Base-by-base conservation (phyloP, 2,329 filamentous ascomycete genomes). In the Pseudogymnoascus sp. region DNA sequence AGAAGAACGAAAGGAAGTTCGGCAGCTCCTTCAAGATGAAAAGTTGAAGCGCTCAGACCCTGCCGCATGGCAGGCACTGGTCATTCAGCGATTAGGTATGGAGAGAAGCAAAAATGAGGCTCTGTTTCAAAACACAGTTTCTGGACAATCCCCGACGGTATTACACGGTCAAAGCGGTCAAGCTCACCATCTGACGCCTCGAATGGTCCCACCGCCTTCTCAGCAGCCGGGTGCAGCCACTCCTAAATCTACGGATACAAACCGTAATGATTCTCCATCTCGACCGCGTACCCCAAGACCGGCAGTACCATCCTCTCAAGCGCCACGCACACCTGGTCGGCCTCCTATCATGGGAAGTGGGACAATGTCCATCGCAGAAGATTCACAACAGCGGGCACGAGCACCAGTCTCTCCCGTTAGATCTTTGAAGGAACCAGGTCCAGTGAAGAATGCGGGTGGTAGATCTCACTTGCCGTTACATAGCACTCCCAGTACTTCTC, bases 1-100 rank as follows among this genome's bases (percentile, higher is more conserved):
- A 0, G 84, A 89, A 61, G 89, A 92, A 66, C 72, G 78, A 8
- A 76, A 75, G 46, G 82, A 86, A 53, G 84, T 84, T 0, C 78
- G 82, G 34, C 67, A 76, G 42, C 73, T 79, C 59, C 67, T 79
- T 5, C 69, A 72, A 36, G 74, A 80, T 18, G 66, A 69, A 56
- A 60, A 71, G 14, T 50, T 71, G 10, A 68, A 67, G 46, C 70
- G 73, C 21, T 63, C 63, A 10, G 61, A 73, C 62, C 72, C 71
- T 7, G 37, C 7, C 18, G 63, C 63, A 63, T 64, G 28, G 28
- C 50, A 56, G 4, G 25, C 50, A 21, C 28, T 56, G 16, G 2
- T 56, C 28, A 34, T 6, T 6, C n/a, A 34, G 28, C 50, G 50
- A 36, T 18, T 14, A 21, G 46, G n/a, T 16, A 34, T 56, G 3